Conservation (phyloP, 257 asterid genomes). For the Capsicum baccatum region DNA sequence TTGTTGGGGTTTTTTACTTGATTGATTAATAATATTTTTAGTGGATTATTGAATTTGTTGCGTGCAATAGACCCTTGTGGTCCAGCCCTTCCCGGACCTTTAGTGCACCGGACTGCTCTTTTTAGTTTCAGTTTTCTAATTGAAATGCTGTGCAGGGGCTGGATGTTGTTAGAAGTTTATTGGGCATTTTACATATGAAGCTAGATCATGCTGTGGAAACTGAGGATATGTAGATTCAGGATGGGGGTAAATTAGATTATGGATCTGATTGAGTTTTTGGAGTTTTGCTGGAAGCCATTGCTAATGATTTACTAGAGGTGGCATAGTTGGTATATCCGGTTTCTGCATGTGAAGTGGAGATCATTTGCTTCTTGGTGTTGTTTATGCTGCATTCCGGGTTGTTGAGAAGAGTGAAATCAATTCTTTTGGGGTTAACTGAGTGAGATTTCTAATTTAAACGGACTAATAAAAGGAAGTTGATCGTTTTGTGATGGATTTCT, state of each 20-base stretch:
- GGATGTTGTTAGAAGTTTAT: background rate
- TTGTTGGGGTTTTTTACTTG: no score
- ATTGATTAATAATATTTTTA: background rate
- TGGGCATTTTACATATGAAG: background rate
- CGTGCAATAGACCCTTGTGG: no score
- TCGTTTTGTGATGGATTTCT: slow-evolving; percentile 63
- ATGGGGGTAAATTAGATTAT: slow-evolving; percentile 11
- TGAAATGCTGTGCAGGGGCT: slow-evolving; percentile 19
- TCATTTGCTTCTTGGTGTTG: background rate
- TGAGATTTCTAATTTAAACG: background rate
- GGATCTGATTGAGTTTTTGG: slow-evolving; percentile 5
- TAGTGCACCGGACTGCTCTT: no score
- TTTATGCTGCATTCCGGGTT: background rate
- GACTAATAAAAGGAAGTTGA: background rate
- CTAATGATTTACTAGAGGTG: background rate
- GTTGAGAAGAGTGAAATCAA: background rate
- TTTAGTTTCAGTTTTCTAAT: background rate
- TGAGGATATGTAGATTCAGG: background rate
- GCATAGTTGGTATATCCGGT: background rate
- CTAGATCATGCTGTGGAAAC: slow-evolving; percentile 15
- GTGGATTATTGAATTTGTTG: background rate
- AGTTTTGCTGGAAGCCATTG: background rate
- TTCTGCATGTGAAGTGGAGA: background rate
- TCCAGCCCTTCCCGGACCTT: no score
- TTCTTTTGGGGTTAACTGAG: background rate